These are phyloP conservation scores for Lathyrus sativus DNA, from an alignment of 306 rosid species.

Conservation along the genomic window DNA sequence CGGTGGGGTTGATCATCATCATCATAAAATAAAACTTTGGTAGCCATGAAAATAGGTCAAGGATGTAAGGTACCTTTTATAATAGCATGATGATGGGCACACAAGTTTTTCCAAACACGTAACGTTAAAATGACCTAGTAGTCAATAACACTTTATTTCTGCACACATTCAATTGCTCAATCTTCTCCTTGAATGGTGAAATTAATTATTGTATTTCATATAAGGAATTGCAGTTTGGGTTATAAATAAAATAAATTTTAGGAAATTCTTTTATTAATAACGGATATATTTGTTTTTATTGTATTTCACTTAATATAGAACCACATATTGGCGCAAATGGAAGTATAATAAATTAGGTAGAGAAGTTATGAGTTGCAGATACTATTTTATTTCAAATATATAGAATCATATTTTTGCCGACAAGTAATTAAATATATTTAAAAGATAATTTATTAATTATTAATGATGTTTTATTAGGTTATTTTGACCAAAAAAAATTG, in stretches of 20 bases:
- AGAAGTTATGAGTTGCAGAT: no score
- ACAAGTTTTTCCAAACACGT: slow-evolving; percentile 5
- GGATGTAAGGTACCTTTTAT: slow-evolving; percentile 33
- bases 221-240: neutral
- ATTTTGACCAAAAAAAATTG: no score
- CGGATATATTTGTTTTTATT: no score
- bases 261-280: no score
- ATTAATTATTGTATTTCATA: slow-evolving; percentile 16
- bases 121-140: slow-evolving; percentile 23
- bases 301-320: no score
- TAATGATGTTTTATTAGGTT: no score
- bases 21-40: neutral
- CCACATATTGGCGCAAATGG: no score
- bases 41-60: slow-evolving; percentile 13
- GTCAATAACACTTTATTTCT: slow-evolving; percentile 28
- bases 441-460: neutral
- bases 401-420: neutral
- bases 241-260: no score
- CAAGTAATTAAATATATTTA: slow-evolving; percentile 2
- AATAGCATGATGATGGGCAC: neutral
- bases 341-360: no score
- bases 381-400: neutral
- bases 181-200: slow-evolving; percentile 26
- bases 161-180: slow-evolving; percentile 21
- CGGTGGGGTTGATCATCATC: neutral